Evolutionary conservation across 495 filamentous ascomycete genomes (phyloP), one percentile per base, ranked within the genome.

Genomic region (Peziza echinospora): DNA sequence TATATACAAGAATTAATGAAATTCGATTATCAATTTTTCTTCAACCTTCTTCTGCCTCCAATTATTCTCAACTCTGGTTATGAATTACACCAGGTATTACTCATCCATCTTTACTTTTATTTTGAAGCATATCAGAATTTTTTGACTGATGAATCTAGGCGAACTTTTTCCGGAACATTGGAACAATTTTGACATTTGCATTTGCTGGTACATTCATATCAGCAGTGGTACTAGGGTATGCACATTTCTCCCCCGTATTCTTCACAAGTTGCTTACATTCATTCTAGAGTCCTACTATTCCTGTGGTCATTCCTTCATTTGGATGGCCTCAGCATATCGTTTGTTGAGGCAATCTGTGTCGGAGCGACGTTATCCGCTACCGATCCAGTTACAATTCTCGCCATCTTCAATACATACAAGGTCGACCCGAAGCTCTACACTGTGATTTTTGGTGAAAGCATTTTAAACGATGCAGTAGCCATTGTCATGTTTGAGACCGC

Each of bases 401-500:
- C 89, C 45, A 97, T 97, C 48, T 97, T 97, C 75, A 97, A 93
- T 59, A 79, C 91, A 1, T 96, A 94, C 69, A 93, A 94, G 63
- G 89, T 97, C 44, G 89, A 97, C 60, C 89, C 89, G 8, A 94
- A 94, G 63, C 72, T 97, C 5, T 97, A 97, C 61, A 97, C 89
- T 5, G 71, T 96, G 53, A 96, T 97, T 48, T 97, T 97, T 60
- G 89, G 89, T 54, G 89, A 97, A 63, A 92, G 86, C 25, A 96
- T 97, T 45, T 65, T 97, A 43, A 97, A 97, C 60, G 89, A 97
- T 68, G 89, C 89, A 16, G 83, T 97, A 53, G 89, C 89, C 37
- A 97, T 97, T 59, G 89, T 97, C 49, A 73, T 97, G 54, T 97
- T 96, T 63, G 91, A 97, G 65, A 94, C 89, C 0, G 91, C 89